phyloP scores from a whole-genome alignment of 495 filamentous ascomycete genomes.

The Friedmanniomyces endolithicus region DNA sequence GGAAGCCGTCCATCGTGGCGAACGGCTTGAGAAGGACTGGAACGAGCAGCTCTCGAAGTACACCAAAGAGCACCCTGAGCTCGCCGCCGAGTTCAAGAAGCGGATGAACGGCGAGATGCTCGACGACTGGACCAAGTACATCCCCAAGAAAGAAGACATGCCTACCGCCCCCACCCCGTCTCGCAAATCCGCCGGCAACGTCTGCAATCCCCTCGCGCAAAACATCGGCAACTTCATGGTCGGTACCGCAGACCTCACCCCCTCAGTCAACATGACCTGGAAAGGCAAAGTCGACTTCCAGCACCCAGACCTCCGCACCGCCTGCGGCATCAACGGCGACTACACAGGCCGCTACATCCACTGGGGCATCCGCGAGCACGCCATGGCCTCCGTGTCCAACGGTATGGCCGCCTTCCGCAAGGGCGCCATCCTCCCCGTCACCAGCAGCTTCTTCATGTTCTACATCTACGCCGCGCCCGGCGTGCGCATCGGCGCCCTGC shows the following conservation, averaged over 20 bases:
- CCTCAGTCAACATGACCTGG: conserved; percentile 47
- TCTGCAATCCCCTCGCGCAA: conserved; percentile 40
- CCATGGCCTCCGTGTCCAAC: conserved; percentile 90
- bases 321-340: conserved; percentile 41
- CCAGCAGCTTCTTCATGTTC: conserved; percentile 38
- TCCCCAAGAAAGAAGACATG: conserved; percentile 32
- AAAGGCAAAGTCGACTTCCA: conserved; percentile 44
- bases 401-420: conserved; percentile 72
- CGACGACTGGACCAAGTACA: conserved; percentile 34
- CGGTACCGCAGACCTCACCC: conserved; percentile 46
- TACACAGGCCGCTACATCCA: conserved; percentile 78
- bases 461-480: conserved; percentile 46
- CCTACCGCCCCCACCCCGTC: conserved; percentile 39
- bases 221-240: conserved; percentile 42
- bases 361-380: conserved; percentile 34
- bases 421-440: conserved; percentile 67
- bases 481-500: conserved; percentile 48
- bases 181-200: conserved; percentile 37
- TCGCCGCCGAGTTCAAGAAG: conserved; percentile 37
- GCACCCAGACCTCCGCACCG: conserved; percentile 19
- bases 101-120: conserved; percentile 37
- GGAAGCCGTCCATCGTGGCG: conserved; percentile 20
- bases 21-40: conserved; percentile 11
- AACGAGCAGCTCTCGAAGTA: conserved; percentile 32
- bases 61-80: conserved; percentile 32